Conservation (phyloP, 1,284 basidiomycete species). For the Mixia osmundae region DNA sequence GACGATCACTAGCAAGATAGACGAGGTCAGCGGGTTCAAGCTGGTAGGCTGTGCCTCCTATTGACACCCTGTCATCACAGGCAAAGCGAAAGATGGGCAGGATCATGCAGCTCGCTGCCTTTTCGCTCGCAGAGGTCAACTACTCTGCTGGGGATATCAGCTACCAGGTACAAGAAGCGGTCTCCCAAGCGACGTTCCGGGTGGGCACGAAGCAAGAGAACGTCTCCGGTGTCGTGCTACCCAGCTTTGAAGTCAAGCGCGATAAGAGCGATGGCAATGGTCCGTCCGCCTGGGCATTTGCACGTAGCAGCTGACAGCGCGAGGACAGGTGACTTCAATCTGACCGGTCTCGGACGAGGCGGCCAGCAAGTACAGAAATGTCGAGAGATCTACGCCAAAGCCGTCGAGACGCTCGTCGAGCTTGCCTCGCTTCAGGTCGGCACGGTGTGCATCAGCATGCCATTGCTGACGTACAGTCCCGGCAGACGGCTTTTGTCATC, state of each 20-base stretch:
- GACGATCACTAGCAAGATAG: constrained; percentile 28
- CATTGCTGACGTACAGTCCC: background rate
- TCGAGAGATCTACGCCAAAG: constrained; percentile 90
- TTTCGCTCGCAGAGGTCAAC: constrained; percentile 93
- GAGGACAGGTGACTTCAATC: constrained; percentile 73
- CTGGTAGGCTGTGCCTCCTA: background rate
- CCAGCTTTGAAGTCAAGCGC: constrained; percentile 76
- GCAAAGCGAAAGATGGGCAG: constrained; percentile 97
- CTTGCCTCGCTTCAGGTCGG: constrained; percentile 57
- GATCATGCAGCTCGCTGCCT: constrained; percentile 94
- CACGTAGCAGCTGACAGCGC: no score
- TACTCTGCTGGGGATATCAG: constrained; percentile 94
- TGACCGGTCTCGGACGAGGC: constrained; percentile 91
- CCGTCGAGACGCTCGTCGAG: constrained; percentile 88
- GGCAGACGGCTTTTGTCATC: constrained; percentile 93
- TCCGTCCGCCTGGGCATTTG: no score
- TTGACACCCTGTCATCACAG: constrained; percentile 24
- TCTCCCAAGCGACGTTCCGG: constrained; percentile 53
- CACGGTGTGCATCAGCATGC: background rate
- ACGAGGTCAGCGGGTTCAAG: constrained; percentile 40
- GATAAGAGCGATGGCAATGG: constrained; percentile 35
- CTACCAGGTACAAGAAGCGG: constrained; percentile 63
- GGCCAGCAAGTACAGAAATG: constrained; percentile 88
- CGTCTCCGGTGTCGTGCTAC: constrained; percentile 90
- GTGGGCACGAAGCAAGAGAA: constrained; percentile 95